Conservation (phyloP, 2,329 filamentous ascomycete genomes). For the Phyllosticta capitalensis region DNA sequence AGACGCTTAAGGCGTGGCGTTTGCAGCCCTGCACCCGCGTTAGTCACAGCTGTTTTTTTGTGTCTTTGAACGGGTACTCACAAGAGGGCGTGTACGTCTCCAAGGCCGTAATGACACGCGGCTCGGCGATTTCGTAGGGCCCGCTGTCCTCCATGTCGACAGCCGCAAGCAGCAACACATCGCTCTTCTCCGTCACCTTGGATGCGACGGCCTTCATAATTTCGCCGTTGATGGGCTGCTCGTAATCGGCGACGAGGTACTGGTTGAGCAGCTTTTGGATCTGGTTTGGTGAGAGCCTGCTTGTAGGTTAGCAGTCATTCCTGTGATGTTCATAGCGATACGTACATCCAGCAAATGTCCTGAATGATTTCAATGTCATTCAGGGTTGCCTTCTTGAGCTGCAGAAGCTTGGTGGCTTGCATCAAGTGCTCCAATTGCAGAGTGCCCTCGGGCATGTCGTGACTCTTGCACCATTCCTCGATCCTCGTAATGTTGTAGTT, state of each 20-base stretch:
- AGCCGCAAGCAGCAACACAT: conserved; percentile 83
- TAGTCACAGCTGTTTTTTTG: neutral
- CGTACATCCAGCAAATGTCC: conserved; percentile 94
- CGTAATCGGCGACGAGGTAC: conserved; percentile 96
- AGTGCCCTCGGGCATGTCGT: conserved; percentile 98
- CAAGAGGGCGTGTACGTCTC: conserved; percentile 98
- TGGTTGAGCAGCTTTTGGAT: conserved; percentile 99
- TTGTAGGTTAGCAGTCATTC: neutral
- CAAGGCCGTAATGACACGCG: conserved; percentile 85
- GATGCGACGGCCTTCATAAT: conserved; percentile 99
- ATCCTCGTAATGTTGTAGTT: conserved; percentile 99
- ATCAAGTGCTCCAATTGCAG: conserved; percentile 96
- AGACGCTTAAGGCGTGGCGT: conserved; percentile 88
- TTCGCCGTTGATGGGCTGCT: conserved; percentile 98
- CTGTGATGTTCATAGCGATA: conserved; percentile 32
- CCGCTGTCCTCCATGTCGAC: conserved; percentile 99
- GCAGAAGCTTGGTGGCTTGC: conserved; percentile 97
- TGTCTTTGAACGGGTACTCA: conserved; percentile 42
- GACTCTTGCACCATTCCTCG: conserved; percentile 99
- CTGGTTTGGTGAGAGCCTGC: conserved; percentile 77
- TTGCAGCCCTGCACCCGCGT: conserved; percentile 63
- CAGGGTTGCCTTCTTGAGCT: conserved; percentile 96
- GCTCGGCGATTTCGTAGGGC: conserved; percentile 96
- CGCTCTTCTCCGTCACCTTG: conserved; percentile 94
- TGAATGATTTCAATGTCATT: conserved; percentile 99